Evolutionary conservation across 106 monocot species (phyloP), one percentile per base, ranked within the genome.

Genomic region (Dioscorea dumetorum): DNA sequence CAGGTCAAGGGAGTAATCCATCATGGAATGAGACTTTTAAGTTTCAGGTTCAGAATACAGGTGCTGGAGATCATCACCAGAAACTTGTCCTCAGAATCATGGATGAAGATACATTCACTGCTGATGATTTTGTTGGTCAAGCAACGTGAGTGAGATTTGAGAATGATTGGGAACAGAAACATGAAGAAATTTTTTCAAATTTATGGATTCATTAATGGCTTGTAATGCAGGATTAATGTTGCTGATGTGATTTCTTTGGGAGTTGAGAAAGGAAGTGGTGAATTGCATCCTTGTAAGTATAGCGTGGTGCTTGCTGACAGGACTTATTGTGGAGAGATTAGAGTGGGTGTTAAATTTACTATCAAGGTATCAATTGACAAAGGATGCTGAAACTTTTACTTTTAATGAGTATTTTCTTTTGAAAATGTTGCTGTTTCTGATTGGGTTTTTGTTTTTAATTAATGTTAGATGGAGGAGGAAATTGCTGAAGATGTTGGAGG

Each of bases 51-150:
- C 79, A 91, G 19, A 73, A 78, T 31, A 19, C 73, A 1, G 75
- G 58, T 12, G 48, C 53, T 12, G 64, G 62, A 11, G 58, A 73
- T 41, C 48, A 17, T 31, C 83, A 88, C 33, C 85, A 95, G 73
- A 95, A 91, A 67, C 73, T 95, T 63, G 17, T 76, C 52, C 68
- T 95, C 18, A 88, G 68, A 60, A 65, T 95, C 62, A 85, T 91
- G 91, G 95, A 91, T 67, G 60, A 88, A 60, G 91, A 95, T 77
- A 91, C 77, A 13, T 84, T 91, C 79, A 64, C 85, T 23, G 59
- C 58, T 6, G 95, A 91, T 34, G 91, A 95, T 78, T 95, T 84
- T 62, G 31, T 88, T 6, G 95, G 95, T 18, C 81, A 88, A 17
- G 85, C 95, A 50, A 75, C 60, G 95, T 95, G 78, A 78, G 85